Evolutionary conservation across 202 grass and related monocot species (phyloP).

Genomic region (Schoenoplectus tabernaemontani): DNA sequence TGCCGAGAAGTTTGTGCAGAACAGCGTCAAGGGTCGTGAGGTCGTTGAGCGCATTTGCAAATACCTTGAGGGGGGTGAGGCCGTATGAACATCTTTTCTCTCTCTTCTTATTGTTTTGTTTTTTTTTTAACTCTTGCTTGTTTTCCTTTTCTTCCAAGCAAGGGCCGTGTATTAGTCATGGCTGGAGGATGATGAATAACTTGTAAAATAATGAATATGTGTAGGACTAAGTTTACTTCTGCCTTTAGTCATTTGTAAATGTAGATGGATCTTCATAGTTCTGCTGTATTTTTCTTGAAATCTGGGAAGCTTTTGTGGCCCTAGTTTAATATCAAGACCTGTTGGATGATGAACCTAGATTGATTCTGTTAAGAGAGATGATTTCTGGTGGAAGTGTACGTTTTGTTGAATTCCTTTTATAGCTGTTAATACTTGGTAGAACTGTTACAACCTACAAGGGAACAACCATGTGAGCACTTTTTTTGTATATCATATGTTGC

Average conservation of each 20-base stretch:
- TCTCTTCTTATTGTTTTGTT: not conserved
- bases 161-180: constrained; percentile 1
- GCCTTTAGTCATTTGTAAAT: not conserved
- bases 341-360: not conserved
- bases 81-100: constrained; percentile 14
- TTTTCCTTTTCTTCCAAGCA: not conserved
- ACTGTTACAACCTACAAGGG: not conserved
- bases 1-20: constrained; percentile 70
- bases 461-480: not conserved
- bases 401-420: not conserved
- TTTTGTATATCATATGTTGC: not conserved
- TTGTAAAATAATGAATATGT: constrained; percentile 20
- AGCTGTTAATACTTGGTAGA: not conserved
- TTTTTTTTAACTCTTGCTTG: not conserved
- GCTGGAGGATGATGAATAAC: constrained; percentile 1
- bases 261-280: not conserved
- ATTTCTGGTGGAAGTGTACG: not conserved
- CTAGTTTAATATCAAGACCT: not conserved
- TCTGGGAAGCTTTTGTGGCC: not conserved
- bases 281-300: not conserved
- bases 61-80: constrained; percentile 61
- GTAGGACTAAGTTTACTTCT: not conserved
- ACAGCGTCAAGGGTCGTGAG: constrained; percentile 69
- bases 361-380: not conserved
- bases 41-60: constrained; percentile 91